Evolutionary conservation across 768 basidiomycete genomes (phyloP).

Genomic region (Aureoboletus auriporus): DNA sequence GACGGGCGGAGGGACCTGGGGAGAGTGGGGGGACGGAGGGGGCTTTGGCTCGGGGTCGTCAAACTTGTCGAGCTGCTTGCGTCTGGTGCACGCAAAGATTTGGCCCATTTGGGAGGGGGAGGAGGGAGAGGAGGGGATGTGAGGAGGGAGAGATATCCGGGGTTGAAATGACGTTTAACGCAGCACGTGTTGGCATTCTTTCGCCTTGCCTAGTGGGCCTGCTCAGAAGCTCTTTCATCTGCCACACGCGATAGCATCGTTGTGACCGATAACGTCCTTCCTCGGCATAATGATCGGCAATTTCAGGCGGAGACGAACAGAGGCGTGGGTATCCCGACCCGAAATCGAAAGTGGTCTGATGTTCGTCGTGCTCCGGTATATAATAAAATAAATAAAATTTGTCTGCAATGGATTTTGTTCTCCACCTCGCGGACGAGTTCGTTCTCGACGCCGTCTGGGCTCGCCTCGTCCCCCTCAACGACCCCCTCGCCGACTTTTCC

Average conservation of each 20-base stretch:
- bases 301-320: no score
- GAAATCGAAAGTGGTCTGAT: no score
- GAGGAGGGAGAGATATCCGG: neutral
- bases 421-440: constrained; percentile 64
- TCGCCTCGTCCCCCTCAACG: constrained; percentile 55
- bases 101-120: constrained; percentile 24
- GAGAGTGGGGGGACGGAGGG: constrained; percentile 9
- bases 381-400: constrained; percentile 9
- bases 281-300: no score
- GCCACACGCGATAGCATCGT: no score
- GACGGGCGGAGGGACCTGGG: constrained; percentile 6
- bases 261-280: no score
- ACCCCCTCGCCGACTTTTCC: constrained; percentile 36
- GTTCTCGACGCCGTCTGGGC: constrained; percentile 81
- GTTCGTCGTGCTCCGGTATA: no score
- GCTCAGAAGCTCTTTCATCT: no score
- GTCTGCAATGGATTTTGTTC: constrained; percentile 71
- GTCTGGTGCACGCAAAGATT: constrained; percentile 21
- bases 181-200: no score
- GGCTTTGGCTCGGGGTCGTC: constrained; percentile 25
- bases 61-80: constrained; percentile 24
- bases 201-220: no score
- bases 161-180: no score
- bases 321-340: no score
- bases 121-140: neutral